Percentiles rank a stretch among this genome's conserved stretches.
These are phyloP conservation scores for Pleomassaria siparia DNA, from an alignment of 2,329 filamentous ascomycete species.

Conservation along the genomic window DNA sequence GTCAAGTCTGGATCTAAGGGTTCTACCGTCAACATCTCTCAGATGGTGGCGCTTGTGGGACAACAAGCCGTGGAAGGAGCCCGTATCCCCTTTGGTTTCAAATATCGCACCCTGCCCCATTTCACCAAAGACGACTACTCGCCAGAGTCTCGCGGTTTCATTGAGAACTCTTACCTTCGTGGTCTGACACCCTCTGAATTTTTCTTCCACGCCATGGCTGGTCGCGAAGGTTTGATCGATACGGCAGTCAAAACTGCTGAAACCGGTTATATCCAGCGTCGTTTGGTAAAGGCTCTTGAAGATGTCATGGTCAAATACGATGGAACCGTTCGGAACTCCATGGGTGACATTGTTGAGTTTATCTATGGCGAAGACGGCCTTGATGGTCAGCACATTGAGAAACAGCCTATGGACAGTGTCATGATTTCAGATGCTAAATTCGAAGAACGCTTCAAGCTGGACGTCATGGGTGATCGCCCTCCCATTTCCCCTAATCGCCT, in stretches of 20 bases:
- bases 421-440: slow-evolving; percentile 77
- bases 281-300: slow-evolving; percentile 96
- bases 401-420: slow-evolving; percentile 85
- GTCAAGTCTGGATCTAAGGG: slow-evolving; percentile 96
- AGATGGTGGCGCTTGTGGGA: slow-evolving; percentile 97
- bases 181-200: slow-evolving; percentile 94
- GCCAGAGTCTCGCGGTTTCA: slow-evolving; percentile 92
- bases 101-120: slow-evolving; percentile 93
- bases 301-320: slow-evolving; percentile 98
- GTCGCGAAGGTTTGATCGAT: slow-evolving; percentile 99
- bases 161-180: slow-evolving; percentile 97
- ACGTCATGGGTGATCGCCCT: slow-evolving; percentile 73
- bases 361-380: slow-evolving; percentile 96
- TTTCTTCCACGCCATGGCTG: slow-evolving; percentile 99
- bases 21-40: slow-evolving; percentile 98
- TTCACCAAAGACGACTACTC: slow-evolving; percentile 99
- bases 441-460: slow-evolving; percentile 77
- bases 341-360: slow-evolving; percentile 96
- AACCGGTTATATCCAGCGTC: slow-evolving; percentile 98
- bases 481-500: slow-evolving; percentile 70
- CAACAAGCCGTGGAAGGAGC: slow-evolving; percentile 98
- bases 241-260: slow-evolving; percentile 99
- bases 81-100: slow-evolving; percentile 98
- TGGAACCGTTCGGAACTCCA: slow-evolving; percentile 92
- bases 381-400: slow-evolving; percentile 91